Conservation (phyloP, 192 early-diverging fungal species). For the Dissophora ornata region DNA sequence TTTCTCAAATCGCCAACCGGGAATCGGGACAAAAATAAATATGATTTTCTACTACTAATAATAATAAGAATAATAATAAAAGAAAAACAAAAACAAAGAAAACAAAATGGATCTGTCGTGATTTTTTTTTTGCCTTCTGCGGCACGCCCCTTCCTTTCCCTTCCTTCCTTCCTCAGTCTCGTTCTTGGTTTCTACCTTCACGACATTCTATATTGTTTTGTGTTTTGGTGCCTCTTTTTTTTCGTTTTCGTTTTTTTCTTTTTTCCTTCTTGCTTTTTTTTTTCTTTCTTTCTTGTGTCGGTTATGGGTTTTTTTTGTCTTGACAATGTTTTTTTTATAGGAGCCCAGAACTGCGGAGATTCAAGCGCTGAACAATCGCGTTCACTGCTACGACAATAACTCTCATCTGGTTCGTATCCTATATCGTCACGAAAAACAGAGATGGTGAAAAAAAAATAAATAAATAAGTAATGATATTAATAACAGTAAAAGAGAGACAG, state of each 20-base stretch:
- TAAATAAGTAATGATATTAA: not conserved
- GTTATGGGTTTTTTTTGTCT: not conserved
- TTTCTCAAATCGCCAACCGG: no score
- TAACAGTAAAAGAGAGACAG: no score
- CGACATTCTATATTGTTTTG: no score
- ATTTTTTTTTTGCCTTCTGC: not conserved
- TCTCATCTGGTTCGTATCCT: conserved; percentile 60
- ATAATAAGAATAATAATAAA: not conserved
- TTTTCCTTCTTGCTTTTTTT: not conserved
- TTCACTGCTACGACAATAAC: conserved; percentile 62
- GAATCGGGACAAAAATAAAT: no score
- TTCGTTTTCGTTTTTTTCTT: not conserved
- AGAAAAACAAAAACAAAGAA: conserved; percentile 2
- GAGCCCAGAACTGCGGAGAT: conserved; percentile 60
- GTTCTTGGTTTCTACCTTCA: no score
- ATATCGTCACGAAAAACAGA: not conserved
- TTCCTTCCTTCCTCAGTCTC: not conserved
- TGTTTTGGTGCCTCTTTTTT: not conserved
- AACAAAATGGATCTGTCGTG: not conserved
- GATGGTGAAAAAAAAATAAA: not conserved
- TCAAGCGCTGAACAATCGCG: conserved; percentile 62
- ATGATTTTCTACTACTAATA: no score
- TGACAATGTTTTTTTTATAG: conserved; percentile 30
- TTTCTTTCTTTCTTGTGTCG: not conserved
- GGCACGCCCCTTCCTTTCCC: no score